A percentile compares a stretch with the other conserved stretches of the same genome.
Conservation (phyloP, 179 eudicot species). For the Corrigiola litoralis region DNA sequence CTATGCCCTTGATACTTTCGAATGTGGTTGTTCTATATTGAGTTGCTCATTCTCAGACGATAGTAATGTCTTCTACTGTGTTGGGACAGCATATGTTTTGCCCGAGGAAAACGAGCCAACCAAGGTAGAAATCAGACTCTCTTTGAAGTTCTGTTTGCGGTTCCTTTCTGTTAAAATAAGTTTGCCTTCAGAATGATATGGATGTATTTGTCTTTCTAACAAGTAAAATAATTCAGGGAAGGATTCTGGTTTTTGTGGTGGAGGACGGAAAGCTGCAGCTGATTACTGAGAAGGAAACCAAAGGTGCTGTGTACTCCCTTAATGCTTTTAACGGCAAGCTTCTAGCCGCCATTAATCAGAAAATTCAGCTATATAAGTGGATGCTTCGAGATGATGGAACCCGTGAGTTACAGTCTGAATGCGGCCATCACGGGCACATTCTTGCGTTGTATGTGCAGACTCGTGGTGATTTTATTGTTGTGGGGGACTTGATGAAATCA, state of each 20-base stretch:
- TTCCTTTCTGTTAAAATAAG: background rate
- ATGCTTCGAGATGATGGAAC: slow-evolving; percentile 92
- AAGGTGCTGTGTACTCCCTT: slow-evolving; percentile 89
- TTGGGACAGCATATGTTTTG: slow-evolving; percentile 95
- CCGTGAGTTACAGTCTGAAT: slow-evolving; percentile 88
- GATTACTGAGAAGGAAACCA: slow-evolving; percentile 93
- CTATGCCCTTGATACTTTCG: slow-evolving; percentile 85
- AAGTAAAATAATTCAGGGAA: slow-evolving; percentile 60
- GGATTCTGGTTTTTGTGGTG: slow-evolving; percentile 74
- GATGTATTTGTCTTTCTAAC: background rate
- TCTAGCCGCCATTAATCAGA: slow-evolving; percentile 96
- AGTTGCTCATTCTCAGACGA: slow-evolving; percentile 98
- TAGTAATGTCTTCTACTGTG: slow-evolving; percentile 79
- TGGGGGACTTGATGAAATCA: slow-evolving; percentile 97
- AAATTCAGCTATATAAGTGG: slow-evolving; percentile 96
- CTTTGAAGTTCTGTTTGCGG: background rate
- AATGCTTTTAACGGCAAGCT: slow-evolving; percentile 93
- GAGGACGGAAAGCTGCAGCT: slow-evolving; percentile 95
- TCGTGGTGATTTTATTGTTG: slow-evolving; percentile 95
- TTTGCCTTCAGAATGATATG: background rate
- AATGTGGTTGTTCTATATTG: slow-evolving; percentile 88
- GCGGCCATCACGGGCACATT: slow-evolving; percentile 98
- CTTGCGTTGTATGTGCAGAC: slow-evolving; percentile 97
- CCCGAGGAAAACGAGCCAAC: slow-evolving; percentile 95
- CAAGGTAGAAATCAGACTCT: slow-evolving; percentile 46